Percentiles rank a stretch among this genome's conserved stretches.
Conservation (phyloP, 2,329 filamentous ascomycete genomes). For the Bipolaris bicolor region DNA sequence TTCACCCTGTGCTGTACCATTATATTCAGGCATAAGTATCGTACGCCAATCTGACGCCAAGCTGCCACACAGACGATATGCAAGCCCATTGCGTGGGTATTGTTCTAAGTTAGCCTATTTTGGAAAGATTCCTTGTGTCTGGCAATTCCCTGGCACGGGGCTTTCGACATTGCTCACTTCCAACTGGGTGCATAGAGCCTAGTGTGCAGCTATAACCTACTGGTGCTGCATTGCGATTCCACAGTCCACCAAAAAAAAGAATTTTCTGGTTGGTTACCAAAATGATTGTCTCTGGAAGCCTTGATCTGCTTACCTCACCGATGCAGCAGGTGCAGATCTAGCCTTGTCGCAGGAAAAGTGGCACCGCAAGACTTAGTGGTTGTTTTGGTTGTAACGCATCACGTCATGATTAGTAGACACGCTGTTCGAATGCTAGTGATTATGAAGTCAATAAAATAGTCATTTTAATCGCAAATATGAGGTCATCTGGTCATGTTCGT, state of each 20-base stretch:
- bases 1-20: background rate
- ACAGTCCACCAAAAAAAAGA: background rate
- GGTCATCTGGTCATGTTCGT: constrained; percentile 50
- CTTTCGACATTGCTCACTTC: too few relatives aligned
- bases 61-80: background rate
- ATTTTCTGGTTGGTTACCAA: background rate
- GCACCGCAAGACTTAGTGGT: background rate
- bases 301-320: too few relatives aligned
- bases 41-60: background rate
- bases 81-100: background rate
- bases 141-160: too few relatives aligned
- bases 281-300: background rate
- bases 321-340: too few relatives aligned
- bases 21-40: background rate
- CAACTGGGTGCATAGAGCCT: background rate
- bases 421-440: too few relatives aligned
- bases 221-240: background rate
- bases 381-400: too few relatives aligned
- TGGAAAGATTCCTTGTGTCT: too few relatives aligned
- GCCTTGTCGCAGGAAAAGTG: background rate
- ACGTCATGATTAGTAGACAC: too few relatives aligned
- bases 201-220: background rate
- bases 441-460: too few relatives aligned
- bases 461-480: constrained; percentile 38
- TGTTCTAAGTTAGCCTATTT: too few relatives aligned